Base-by-base conservation (phyloP, 2,329 filamentous ascomycete genomes). In the Aureobasidium sp. region DNA sequence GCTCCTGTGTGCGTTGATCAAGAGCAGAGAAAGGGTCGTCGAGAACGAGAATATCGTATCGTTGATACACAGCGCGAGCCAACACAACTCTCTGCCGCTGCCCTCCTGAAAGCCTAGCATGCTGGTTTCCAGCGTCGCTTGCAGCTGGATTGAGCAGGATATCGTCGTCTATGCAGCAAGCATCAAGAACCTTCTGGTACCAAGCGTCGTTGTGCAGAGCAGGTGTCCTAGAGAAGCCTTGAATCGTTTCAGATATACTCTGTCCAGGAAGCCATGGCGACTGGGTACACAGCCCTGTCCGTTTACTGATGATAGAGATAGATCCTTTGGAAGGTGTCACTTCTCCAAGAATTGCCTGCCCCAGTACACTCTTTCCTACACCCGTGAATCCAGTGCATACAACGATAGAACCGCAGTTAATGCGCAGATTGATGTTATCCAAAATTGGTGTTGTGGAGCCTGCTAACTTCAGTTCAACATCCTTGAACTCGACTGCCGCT, bases 181-280 rank as follows among this genome's bases (percentile, higher is more conserved):
- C 35, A 27, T 27, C 49, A 11, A 53, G 33, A 27, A 73, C 70
- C 5, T 66, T 63, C 47, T 66, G 66, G 64, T 74, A 74, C 69
- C 69, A 73, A 43, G 64, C 65, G 50, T 70, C 67, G 58, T 74
- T 70, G 29, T 35, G n/a, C 5, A n/a, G 2, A 19, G 15, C 19
- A 23, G n/a, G 2, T 4, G n/a, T 35, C 13, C 11, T 10, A 33
- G 31, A 11, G 25, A 88, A 88, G 63, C 93, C 93, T 0, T 89
- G 71, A 55, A 94, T 87, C 66, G 94, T 94, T 45, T 90, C 85
- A 60, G 81, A 84, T 63, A 94, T 85, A 5, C 84, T 88, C 0
- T 86, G 87, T 66, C 92, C 93, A 68, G 93, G 88, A 50, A 94
- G 89, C 89, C 89, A 94, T 6, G 68, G 63, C 13, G 63, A 47